A percentile compares a stretch with the other conserved stretches of the same genome.
These are phyloP conservation scores for Acanthochlamys bracteata DNA, from an alignment of 106 monocot genomes.

Conservation along the genomic window DNA sequence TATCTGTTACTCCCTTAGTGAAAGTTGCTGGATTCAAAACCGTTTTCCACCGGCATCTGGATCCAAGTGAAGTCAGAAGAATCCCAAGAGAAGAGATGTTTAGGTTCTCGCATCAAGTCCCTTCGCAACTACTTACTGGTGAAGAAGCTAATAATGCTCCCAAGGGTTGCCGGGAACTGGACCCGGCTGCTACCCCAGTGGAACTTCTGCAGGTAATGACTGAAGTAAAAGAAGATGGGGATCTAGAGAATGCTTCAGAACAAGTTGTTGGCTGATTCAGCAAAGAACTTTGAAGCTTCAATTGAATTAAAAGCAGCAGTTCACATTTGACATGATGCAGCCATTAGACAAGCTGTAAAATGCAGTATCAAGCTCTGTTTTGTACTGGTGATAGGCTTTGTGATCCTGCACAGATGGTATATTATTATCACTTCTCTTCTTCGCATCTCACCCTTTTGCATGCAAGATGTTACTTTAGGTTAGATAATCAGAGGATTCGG, in stretches of 20 bases:
- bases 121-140: constrained; percentile 37
- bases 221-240: constrained; percentile 22
- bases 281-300: background rate
- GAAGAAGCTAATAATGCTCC: constrained; percentile 45
- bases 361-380: background rate
- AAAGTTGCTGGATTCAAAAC: constrained; percentile 64
- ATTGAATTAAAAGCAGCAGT: background rate
- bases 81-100: constrained; percentile 52
- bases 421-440: background rate
- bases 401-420: background rate
- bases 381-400: background rate
- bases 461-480: background rate
- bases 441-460: background rate
- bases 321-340: background rate
- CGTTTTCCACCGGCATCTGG: constrained; percentile 36
- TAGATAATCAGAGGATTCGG: background rate
- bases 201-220: constrained; percentile 42
- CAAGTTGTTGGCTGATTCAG: constrained; percentile 13
- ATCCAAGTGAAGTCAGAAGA: constrained; percentile 27
- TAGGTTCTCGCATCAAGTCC: constrained; percentile 54
- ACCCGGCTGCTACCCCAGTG: constrained; percentile 50
- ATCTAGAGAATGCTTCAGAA: constrained; percentile 12
- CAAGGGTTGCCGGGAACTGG: constrained; percentile 51
- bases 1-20: constrained; percentile 35
- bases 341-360: no score